Percentiles rank a stretch among this genome's conserved stretches.
phyloP scores from a whole-genome alignment of 169 alveolate species.

The Plasmodium knowlesi region DNA sequence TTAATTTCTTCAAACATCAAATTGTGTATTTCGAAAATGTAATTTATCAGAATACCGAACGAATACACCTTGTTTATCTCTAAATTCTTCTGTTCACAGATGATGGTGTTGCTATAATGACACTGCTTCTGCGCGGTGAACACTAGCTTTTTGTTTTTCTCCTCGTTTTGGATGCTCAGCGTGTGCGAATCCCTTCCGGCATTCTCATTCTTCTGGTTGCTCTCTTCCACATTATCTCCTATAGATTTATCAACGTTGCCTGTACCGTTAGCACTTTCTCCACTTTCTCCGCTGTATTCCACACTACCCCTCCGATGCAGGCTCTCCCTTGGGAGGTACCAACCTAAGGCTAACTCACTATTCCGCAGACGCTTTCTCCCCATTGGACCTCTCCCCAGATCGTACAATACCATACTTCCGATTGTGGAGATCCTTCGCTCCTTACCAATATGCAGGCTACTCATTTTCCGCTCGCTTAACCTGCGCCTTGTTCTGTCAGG shows the following conservation, averaged over 20 bases:
- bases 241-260: background rate
- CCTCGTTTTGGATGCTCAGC: background rate
- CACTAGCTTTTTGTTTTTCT: background rate
- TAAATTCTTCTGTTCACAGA: slow-evolving; percentile 55
- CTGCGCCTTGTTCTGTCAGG: background rate
- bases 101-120: slow-evolving; percentile 40
- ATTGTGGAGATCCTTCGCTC: background rate
- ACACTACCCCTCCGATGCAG: background rate
- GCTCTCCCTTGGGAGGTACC: background rate
- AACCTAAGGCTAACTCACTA: background rate
- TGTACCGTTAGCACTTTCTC: background rate
- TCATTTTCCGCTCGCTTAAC: background rate
- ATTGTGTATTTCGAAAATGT: slow-evolving; percentile 53
- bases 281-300: background rate
- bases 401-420: background rate
- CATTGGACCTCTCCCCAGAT: background rate
- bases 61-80: slow-evolving; percentile 35
- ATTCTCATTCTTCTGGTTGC: background rate
- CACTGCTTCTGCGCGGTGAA: slow-evolving; percentile 59
- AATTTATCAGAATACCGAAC: slow-evolving; percentile 28
- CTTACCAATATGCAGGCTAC: background rate
- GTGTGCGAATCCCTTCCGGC: background rate
- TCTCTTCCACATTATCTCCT: background rate
- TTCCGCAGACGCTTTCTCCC: background rate
- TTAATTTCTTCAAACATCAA: slow-evolving; percentile 17